phyloP scores from a whole-genome alignment of 129 eudicot species.

The Cynara cardunculus region DNA sequence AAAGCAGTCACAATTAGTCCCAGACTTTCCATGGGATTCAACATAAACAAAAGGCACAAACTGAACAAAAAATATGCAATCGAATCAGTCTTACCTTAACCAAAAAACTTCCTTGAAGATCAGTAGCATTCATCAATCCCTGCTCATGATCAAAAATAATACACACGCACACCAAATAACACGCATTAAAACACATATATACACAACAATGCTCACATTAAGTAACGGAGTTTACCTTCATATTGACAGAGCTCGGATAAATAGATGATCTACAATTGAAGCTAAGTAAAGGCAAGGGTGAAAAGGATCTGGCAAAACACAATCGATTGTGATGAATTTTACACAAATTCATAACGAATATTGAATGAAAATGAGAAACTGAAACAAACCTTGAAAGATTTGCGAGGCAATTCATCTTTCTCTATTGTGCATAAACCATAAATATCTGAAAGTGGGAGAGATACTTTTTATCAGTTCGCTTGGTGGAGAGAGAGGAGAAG shows the following conservation, averaged over 20 bases:
- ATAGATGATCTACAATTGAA: conserved; percentile 34
- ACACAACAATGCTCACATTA: neutral
- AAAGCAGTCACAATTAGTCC: neutral
- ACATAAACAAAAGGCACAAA: conserved; percentile 16
- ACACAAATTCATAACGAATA: neutral
- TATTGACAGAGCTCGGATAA: conserved; percentile 30
- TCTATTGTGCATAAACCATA: neutral
- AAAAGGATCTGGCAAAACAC: conserved; percentile 42
- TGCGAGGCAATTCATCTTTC: conserved; percentile 69
- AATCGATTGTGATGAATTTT: conserved; percentile 1
- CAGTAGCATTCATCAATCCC: conserved; percentile 39
- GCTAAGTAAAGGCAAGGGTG: conserved; percentile 50
- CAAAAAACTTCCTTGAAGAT: conserved; percentile 20
- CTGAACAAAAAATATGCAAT: neutral
- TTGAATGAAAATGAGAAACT: neutral
- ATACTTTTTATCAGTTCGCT: conserved; percentile 6
- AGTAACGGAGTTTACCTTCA: conserved; percentile 30
- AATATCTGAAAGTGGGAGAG: neutral
- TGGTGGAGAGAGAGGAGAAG: conserved; percentile 13
- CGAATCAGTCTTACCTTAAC: conserved; percentile 34
- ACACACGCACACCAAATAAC: neutral
- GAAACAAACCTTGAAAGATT: conserved; percentile 55
- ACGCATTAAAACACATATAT: conserved; percentile 4
- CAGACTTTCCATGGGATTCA: neutral
- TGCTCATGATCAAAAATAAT: conserved; percentile 16